phyloP scores from a whole-genome alignment of 495 filamentous ascomycete species.

The Articulospora tetracladia region DNA sequence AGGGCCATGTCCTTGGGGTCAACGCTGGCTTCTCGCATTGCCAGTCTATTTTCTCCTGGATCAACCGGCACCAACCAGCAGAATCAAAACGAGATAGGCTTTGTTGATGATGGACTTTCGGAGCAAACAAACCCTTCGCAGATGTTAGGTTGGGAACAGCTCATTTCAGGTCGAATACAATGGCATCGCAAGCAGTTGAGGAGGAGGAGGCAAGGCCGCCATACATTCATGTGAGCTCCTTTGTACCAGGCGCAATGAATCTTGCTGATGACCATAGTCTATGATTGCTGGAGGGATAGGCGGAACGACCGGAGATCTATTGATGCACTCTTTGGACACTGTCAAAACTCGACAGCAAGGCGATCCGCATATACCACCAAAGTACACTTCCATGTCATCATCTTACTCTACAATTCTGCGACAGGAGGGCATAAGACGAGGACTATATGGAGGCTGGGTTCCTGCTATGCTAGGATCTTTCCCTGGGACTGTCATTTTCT shows the following conservation, averaged over 20 bases:
- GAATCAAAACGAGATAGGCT: slow-evolving; percentile 14
- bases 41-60: slow-evolving; percentile 37
- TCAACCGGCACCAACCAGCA: slow-evolving; percentile 19
- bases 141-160: slow-evolving; percentile 18
- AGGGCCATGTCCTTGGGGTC: slow-evolving; percentile 42
- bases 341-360: slow-evolving; percentile 99
- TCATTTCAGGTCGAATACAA: slow-evolving; percentile 19
- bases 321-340: slow-evolving; percentile 98
- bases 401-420: slow-evolving; percentile 90
- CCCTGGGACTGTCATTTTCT: slow-evolving; percentile 91
- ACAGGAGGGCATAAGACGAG: slow-evolving; percentile 83
- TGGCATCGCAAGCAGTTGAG: slow-evolving; percentile 39
- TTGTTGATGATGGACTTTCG: slow-evolving; percentile 30
- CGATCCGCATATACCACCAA: slow-evolving; percentile 85
- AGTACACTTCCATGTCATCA: slow-evolving; percentile 81
- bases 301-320: slow-evolving; percentile 89
- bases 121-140: slow-evolving; percentile 13
- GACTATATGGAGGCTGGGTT: slow-evolving; percentile 88
- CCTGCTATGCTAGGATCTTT: slow-evolving; percentile 91
- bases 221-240: slow-evolving; percentile 58
- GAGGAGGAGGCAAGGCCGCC: slow-evolving; percentile 54
- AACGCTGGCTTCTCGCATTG: slow-evolving; percentile 31
- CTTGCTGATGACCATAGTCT: slow-evolving; percentile 49
- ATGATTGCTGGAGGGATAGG: slow-evolving; percentile 94
- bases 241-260: neutral